Evolutionary conservation across 345 rosid species (phyloP).

Genomic region (Acer yangbiense): DNA sequence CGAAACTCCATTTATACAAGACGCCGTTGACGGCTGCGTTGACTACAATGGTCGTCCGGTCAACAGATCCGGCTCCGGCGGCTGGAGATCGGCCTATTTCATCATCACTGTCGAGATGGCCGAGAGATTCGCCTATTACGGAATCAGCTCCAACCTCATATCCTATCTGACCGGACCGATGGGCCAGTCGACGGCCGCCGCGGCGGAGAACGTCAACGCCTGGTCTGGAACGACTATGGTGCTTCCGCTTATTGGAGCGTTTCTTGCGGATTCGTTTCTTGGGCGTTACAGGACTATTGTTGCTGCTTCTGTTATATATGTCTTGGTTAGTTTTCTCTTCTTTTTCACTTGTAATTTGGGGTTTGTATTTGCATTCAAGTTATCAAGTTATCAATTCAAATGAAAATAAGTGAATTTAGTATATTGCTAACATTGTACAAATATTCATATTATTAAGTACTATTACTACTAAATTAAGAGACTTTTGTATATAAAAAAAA

Average conservation of each 20-base stretch:
- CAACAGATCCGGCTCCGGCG: constrained; percentile 35
- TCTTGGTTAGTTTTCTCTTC: constrained; percentile 32
- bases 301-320: constrained; percentile 51
- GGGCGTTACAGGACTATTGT: constrained; percentile 67
- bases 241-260: constrained; percentile 63
- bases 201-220: constrained; percentile 60
- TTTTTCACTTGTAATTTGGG: background rate
- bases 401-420: too few relatives aligned
- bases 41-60: constrained; percentile 33
- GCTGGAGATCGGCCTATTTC: constrained; percentile 51
- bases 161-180: constrained; percentile 66
- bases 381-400: too few relatives aligned
- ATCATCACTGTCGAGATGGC: constrained; percentile 51
- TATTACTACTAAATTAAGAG: too few relatives aligned
- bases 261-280: constrained; percentile 63
- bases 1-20: constrained; percentile 19
- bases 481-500: too few relatives aligned
- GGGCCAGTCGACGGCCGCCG: constrained; percentile 61
- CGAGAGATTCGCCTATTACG: constrained; percentile 56
- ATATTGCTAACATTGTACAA: too few relatives aligned
- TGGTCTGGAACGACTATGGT: constrained; percentile 59
- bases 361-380: too few relatives aligned
- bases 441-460: too few relatives aligned
- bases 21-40: constrained; percentile 30
- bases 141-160: constrained; percentile 52